Evolutionary conservation across 148 eudicot genomes (phyloP), one percentile per base, ranked within the genome.

Genomic region (Suaeda aralocaspica): DNA sequence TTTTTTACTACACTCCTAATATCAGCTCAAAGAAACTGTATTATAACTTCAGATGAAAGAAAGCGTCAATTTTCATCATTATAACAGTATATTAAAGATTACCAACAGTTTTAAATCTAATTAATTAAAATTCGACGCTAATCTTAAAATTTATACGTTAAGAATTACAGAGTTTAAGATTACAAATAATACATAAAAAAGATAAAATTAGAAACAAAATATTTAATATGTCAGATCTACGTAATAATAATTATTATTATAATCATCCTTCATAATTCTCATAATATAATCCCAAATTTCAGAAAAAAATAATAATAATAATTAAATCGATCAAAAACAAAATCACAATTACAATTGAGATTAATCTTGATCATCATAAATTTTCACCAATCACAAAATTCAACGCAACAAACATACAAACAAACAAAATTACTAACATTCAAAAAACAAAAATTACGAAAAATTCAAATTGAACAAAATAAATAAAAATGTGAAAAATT

Each of bases 361-460:
- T 67, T 28, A 68, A 39, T 33, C 45, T 22, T 18, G 45, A 59
- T 59, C 73, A 28, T 42, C n/a, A n/a, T n/a, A n/a, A n/a, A n/a
- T 15, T 22, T 21, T 6, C 21, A n/a, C n/a, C n/a, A 14, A 13
- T n/a, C 1, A 64, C 51, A 22, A 4, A 1, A 22, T n/a, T 41
- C 13, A 18, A 42, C 42, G 29, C 64, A 30, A 6, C 15, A 59
- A 59, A 59, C 3, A 33, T 14, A 14, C 18, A 39, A 30, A 6
- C 15, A 59, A 59, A 59, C 3, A 33, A 29, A 14, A 58, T 53
- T 9, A 12, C 33, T 30, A 56, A 53, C n/a, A 33, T 13, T 10
- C 13, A 15, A 6, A 66, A 14, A 14, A 12, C 24, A 16, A 13
- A 0, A 61, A 48, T n/a, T 19, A 64, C 1, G 5, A 2, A 44